Percentiles rank a stretch among this genome's conserved stretches.
Conservation (phyloP, 192 early-diverging fungal species). For the Rhizophagus clarus region DNA sequence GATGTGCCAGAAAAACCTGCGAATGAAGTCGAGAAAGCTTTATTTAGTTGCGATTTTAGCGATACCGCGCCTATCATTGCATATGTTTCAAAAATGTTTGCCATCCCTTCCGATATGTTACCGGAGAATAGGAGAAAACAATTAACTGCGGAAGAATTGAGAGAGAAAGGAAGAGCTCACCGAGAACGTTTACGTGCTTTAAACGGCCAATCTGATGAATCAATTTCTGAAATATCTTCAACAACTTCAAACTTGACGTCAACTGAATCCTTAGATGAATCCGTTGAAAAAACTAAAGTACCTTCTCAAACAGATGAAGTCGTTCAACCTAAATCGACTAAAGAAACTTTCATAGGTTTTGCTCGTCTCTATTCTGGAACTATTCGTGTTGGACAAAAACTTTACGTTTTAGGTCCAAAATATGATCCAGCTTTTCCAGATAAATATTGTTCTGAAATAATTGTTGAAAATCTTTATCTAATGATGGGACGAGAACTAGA, state of each 20-base stretch:
- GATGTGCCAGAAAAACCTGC: conserved; percentile 51
- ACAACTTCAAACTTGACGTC: conserved; percentile 33
- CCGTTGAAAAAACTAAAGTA: not conserved
- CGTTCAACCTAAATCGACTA: conserved; percentile 39
- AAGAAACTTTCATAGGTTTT: conserved; percentile 87
- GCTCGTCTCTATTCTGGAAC: conserved; percentile 92
- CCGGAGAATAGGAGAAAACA: conserved; percentile 72
- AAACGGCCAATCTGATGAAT: conserved; percentile 37
- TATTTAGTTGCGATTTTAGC: conserved; percentile 72
- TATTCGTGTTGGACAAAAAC: conserved; percentile 78
- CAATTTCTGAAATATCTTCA: conserved; percentile 6
- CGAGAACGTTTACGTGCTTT: conserved; percentile 40
- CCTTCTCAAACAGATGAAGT: conserved; percentile 26
- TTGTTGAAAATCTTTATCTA: conserved; percentile 81
- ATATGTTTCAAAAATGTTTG: conserved; percentile 94
- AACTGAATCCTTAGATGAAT: conserved; percentile 31
- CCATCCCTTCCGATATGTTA: conserved; percentile 73
- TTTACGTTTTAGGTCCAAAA: conserved; percentile 94
- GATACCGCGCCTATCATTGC: conserved; percentile 71
- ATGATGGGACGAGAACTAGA: conserved; percentile 97
- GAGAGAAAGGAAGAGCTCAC: conserved; percentile 66
- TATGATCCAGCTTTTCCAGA: conserved; percentile 71
- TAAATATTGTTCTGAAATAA: conserved; percentile 68
- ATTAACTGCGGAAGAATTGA: conserved; percentile 86
- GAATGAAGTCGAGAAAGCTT: conserved; percentile 67